Percentiles rank a stretch among this genome's conserved stretches.
Conservation (phyloP, 2,329 filamentous ascomycete genomes). For the Orbilia ellipsospora region DNA sequence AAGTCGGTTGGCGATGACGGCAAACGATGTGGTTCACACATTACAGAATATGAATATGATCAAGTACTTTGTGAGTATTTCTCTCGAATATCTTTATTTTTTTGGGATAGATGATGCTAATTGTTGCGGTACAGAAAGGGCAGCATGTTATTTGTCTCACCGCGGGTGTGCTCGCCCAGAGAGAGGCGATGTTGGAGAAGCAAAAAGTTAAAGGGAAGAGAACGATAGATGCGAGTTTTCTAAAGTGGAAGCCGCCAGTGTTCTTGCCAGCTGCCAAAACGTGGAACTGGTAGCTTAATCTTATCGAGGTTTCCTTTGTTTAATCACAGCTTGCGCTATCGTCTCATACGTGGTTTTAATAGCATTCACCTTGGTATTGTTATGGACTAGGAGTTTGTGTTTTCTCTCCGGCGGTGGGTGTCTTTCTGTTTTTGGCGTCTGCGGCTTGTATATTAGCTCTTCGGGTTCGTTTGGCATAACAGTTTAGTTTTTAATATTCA, state of each 20-base stretch:
- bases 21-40: conserved; percentile 94
- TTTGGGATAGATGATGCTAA: neutral
- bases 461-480: neutral
- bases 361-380: neutral
- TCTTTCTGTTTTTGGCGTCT: conserved; percentile 3
- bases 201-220: conserved; percentile 81
- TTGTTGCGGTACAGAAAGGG: conserved; percentile 70
- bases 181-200: conserved; percentile 79
- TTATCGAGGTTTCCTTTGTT: neutral
- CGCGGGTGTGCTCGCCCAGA: conserved; percentile 77
- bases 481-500: neutral
- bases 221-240: conserved; percentile 78
- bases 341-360: conserved; percentile 1
- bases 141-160: conserved; percentile 96
- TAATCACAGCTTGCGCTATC: neutral
- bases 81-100: neutral
- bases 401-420: neutral
- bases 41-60: conserved; percentile 94
- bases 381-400: conserved; percentile 9
- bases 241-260: conserved; percentile 96
- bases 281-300: conserved; percentile 82
- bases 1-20: conserved; percentile 87
- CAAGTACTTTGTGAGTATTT: conserved; percentile 75
- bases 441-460: conserved; percentile 4
- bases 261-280: conserved; percentile 90